Conservation (phyloP, 805 yeast species). For the Kodamaea kaohsiungensis region DNA sequence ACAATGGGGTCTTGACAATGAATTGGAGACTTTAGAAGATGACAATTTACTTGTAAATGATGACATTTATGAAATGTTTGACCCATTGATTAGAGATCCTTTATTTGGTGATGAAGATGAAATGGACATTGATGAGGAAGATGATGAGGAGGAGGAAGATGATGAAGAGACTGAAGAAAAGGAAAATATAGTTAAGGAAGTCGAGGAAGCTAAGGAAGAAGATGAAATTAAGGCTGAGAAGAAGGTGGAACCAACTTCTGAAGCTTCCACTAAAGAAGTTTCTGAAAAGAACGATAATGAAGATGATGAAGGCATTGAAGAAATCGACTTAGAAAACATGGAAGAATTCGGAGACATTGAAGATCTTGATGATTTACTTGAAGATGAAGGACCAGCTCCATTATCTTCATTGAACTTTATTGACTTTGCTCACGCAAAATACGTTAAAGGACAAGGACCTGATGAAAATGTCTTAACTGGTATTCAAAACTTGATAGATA, state of each 20-base stretch:
- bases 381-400: slow-evolving; percentile 19
- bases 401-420: slow-evolving; percentile 68
- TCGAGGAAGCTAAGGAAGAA: slow-evolving; percentile 26
- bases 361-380: slow-evolving; percentile 6
- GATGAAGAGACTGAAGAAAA: slow-evolving; percentile 13
- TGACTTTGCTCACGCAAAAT: slow-evolving; percentile 87
- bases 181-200: slow-evolving; percentile 19
- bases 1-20: slow-evolving; percentile 46
- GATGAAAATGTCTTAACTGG: slow-evolving; percentile 77
- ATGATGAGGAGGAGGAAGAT: not conserved
- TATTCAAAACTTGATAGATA: slow-evolving; percentile 55
- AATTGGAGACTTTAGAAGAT: slow-evolving; percentile 4
- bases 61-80: slow-evolving; percentile 17
- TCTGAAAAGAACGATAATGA: too few relatives aligned
- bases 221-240: slow-evolving; percentile 16
- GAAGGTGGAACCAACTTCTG: too few relatives aligned
- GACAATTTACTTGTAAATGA: slow-evolving; percentile 15
- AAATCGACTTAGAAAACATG: not conserved
- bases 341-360: slow-evolving; percentile 4
- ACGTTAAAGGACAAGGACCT: slow-evolving; percentile 60
- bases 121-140: slow-evolving; percentile 19
- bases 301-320: not conserved
- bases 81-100: slow-evolving; percentile 26
- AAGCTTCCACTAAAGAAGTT: too few relatives aligned
- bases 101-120: slow-evolving; percentile 18